A percentile compares a stretch with the other conserved stretches of the same genome.
Conservation (phyloP, 495 filamentous ascomycete species). For the Hypoxylon intermedium region DNA sequence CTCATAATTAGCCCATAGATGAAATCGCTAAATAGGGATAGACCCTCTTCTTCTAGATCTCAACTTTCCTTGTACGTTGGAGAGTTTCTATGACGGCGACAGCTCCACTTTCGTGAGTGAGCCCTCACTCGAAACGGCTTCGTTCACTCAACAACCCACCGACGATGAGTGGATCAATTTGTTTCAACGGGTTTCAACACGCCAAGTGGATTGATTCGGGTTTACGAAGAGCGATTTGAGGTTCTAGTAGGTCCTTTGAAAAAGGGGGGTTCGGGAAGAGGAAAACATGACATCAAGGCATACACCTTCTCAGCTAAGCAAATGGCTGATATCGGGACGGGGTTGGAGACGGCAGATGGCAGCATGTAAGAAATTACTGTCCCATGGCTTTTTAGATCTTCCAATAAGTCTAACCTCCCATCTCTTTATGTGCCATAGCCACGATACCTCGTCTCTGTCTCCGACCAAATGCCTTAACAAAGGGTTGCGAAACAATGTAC, state of each 20-base stretch:
- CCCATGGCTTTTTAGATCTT: neutral
- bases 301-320: too few species aligned
- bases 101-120: conserved; percentile 15
- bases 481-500: neutral
- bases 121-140: conserved; percentile 5
- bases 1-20: too few species aligned
- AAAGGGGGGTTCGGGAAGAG: too few species aligned
- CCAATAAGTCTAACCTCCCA: neutral
- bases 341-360: too few species aligned
- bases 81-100: conserved; percentile 19
- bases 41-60: conserved; percentile 34
- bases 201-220: neutral
- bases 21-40: conserved; percentile 13
- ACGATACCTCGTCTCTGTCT: neutral
- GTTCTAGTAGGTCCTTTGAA: too few species aligned
- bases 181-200: conserved; percentile 23
- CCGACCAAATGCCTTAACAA: neutral
- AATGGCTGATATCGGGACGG: too few species aligned
- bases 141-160: neutral
- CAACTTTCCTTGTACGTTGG: conserved; percentile 22
- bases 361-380: neutral
- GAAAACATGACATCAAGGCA: too few species aligned
- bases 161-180: conserved; percentile 27
- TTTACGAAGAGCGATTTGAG: neutral
- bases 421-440: neutral